Conservation (phyloP, 106 monocot species). For the Narthecium ossifragum region DNA sequence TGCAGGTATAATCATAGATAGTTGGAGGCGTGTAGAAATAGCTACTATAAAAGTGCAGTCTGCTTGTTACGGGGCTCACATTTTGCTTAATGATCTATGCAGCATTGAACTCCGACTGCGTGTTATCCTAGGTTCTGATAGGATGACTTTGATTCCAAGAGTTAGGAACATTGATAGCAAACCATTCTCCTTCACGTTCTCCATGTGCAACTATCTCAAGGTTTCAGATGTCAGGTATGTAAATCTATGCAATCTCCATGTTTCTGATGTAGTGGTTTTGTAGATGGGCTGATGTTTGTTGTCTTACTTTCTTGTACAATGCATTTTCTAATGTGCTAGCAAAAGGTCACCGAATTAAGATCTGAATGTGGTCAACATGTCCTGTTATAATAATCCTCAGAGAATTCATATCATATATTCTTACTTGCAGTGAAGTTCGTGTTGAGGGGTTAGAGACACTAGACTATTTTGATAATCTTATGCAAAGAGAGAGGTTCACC, state of each 20-base stretch:
- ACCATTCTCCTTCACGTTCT: conserved; percentile 47
- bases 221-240: conserved; percentile 69
- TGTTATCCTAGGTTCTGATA: conserved; percentile 33
- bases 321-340: too few relatives aligned
- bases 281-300: too few relatives aligned
- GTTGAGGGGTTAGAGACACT: conserved; percentile 70
- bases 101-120: conserved; percentile 64
- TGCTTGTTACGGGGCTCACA: not conserved
- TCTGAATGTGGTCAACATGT: too few relatives aligned
- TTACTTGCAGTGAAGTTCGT: conserved; percentile 54
- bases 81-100: conserved; percentile 20
- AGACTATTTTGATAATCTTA: conserved; percentile 69
- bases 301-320: too few relatives aligned
- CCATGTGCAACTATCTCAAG: conserved; percentile 41
- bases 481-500: conserved; percentile 37
- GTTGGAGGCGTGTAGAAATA: not conserved
- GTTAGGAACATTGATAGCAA: conserved; percentile 55
- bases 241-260: too few relatives aligned
- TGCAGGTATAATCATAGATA: conserved; percentile 24
- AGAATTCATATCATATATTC: conserved; percentile 2
- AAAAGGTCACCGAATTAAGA: too few relatives aligned
- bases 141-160: conserved; percentile 49
- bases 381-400: too few relatives aligned
- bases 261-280: too few relatives aligned
- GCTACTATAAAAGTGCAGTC: not conserved